These are phyloP conservation scores for Mucor sp. DNA, from an alignment of 371 early-diverging fungal species.

Conservation along the genomic window DNA sequence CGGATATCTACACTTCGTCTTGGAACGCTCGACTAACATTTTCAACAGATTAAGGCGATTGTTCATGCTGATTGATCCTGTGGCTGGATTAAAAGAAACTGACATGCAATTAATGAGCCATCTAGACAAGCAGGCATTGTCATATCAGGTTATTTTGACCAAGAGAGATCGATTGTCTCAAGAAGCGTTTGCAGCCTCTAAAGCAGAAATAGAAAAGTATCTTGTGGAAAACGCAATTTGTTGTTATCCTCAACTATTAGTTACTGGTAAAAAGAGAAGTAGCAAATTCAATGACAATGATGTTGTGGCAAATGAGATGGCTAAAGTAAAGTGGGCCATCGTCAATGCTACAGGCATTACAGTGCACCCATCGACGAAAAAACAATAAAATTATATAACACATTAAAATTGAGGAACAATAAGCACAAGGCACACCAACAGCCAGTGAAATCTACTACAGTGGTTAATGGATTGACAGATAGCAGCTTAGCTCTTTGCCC, in stretches of 20 bases:
- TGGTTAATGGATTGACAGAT: too few relatives aligned
- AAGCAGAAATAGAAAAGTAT: conserved; percentile 46
- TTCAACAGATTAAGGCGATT: conserved; percentile 57
- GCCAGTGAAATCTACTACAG: too few relatives aligned
- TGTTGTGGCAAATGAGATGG: conserved; percentile 27
- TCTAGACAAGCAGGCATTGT: conserved; percentile 56
- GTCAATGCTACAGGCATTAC: conserved; percentile 28
- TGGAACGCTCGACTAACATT: neutral
- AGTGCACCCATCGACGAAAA: conserved; percentile 3
- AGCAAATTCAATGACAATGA: conserved; percentile 24
- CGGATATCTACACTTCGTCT: neutral
- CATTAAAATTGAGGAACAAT: too few relatives aligned
- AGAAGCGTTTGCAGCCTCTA: conserved; percentile 41
- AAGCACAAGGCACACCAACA: too few relatives aligned
- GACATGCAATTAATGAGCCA: conserved; percentile 63
- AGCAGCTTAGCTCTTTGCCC: too few relatives aligned
- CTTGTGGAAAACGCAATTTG: conserved; percentile 53
- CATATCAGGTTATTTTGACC: conserved; percentile 69
- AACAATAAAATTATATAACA: neutral
- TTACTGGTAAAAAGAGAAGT: conserved; percentile 37
- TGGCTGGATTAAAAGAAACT: conserved; percentile 68
- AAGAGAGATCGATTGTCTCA: conserved; percentile 63
- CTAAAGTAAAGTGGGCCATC: conserved; percentile 32
- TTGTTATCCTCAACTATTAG: conserved; percentile 54
- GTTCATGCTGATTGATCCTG: conserved; percentile 69